Percentiles rank a stretch among this genome's conserved stretches.
phyloP scores from a whole-genome alignment of 1,284 basidiomycete genomes.

The Ustilago lituana region DNA sequence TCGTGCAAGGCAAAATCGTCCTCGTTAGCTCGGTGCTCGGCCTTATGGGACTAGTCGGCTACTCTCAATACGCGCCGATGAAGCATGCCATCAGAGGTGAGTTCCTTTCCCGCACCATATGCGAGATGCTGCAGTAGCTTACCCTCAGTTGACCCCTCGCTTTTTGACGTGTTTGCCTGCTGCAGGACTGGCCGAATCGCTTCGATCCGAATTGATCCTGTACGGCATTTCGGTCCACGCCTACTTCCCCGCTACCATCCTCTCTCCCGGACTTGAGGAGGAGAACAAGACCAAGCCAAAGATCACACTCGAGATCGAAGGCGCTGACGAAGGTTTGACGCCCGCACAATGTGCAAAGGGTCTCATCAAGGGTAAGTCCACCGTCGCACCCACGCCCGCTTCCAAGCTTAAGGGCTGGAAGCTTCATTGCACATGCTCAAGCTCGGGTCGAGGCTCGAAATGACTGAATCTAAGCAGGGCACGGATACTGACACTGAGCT shows the following conservation, averaged over 20 bases:
- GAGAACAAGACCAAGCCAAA: slow-evolving; percentile 85
- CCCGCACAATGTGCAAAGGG: slow-evolving; percentile 76
- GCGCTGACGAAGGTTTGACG: slow-evolving; percentile 75
- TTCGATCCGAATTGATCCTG: slow-evolving; percentile 82
- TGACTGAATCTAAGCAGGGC: no score
- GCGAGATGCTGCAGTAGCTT: no score
- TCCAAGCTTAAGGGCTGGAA: no score
- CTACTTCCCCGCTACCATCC: slow-evolving; percentile 87
- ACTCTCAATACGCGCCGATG: slow-evolving; percentile 83
- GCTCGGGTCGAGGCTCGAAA: slow-evolving; percentile 4
- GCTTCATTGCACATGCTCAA: no score
- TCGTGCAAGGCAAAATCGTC: slow-evolving; percentile 76
- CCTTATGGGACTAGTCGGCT: slow-evolving; percentile 84
- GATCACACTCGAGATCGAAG: slow-evolving; percentile 83
- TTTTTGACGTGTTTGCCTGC: background rate
- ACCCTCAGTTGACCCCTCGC: background rate
- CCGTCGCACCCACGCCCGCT: no score
- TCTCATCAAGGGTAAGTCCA: slow-evolving; percentile 74
- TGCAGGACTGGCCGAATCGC: slow-evolving; percentile 82
- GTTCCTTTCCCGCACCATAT: slow-evolving; percentile 9
- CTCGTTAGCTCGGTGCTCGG: slow-evolving; percentile 85
- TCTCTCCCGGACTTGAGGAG: slow-evolving; percentile 79
- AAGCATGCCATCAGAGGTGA: slow-evolving; percentile 88
- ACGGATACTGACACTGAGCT: background rate
- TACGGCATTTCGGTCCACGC: slow-evolving; percentile 84